Percentiles rank a stretch among this genome's conserved stretches.
These are phyloP conservation scores for Zanthoxylum bungeanum DNA, from an alignment of 345 rosid species.

Conservation along the genomic window DNA sequence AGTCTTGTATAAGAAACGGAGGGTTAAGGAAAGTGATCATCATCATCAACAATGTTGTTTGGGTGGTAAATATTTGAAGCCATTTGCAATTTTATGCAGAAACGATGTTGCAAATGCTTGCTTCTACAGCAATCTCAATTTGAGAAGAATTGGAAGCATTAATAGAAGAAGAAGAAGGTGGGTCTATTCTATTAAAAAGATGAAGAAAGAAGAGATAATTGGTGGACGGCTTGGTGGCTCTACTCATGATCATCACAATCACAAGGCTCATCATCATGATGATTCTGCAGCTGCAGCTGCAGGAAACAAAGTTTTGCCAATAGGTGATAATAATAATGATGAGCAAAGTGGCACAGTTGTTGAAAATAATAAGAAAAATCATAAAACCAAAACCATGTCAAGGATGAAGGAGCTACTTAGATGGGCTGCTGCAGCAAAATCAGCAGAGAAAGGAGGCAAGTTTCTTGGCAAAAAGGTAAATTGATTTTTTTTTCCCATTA, in stretches of 20 bases:
- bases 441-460: slow-evolving; percentile 61
- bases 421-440: slow-evolving; percentile 80
- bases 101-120: slow-evolving; percentile 59
- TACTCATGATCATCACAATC: slow-evolving; percentile 12
- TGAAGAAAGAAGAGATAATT: slow-evolving; percentile 44
- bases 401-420: slow-evolving; percentile 75
- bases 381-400: slow-evolving; percentile 49
- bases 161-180: slow-evolving; percentile 26
- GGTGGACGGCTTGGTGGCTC: slow-evolving; percentile 21
- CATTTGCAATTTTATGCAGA: slow-evolving; percentile 44
- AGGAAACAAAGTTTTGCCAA: slow-evolving; percentile 52
- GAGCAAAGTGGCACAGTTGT: slow-evolving; percentile 16
- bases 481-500: too few relatives aligned
- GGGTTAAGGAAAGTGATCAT: slow-evolving; percentile 3
- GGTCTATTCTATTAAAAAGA: slow-evolving; percentile 30
- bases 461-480: slow-evolving; percentile 61
- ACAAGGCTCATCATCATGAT: slow-evolving; percentile 18
- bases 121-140: slow-evolving; percentile 47
- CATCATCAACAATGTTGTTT: neutral
- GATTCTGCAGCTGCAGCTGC: slow-evolving; percentile 27
- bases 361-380: slow-evolving; percentile 22
- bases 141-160: slow-evolving; percentile 31
- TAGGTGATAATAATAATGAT: slow-evolving; percentile 20
- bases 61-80: slow-evolving; percentile 18
- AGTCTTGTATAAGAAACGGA: slow-evolving; percentile 15